Evolutionary conservation across 2,329 filamentous ascomycete species (phyloP), one percentile per base, ranked within the genome.

Genomic region (Pseudogymnoascus sp.): DNA sequence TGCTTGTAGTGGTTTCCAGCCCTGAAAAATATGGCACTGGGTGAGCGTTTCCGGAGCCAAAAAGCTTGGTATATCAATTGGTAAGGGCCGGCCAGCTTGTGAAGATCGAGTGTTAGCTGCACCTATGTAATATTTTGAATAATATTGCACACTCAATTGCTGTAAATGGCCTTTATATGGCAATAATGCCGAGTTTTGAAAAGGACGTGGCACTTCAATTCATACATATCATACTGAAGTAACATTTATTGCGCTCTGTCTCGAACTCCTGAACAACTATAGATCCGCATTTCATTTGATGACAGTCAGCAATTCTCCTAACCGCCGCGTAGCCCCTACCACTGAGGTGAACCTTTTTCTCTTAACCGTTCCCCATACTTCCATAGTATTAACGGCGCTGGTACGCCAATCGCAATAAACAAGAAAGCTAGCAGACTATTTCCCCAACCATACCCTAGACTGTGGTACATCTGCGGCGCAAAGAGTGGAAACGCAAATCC

Each of bases 331-430:
- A 36, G 5, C 11, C 33, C 33, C 33, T 36, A 14, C 33, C 33
- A 36, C 11, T 36, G 33, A 14, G 33, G 33, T 4, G 33, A 36
- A 87, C 84, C 75, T 62, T 64, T 71, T 65, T 69, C 70, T 57
- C 75, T 70, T 64, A 77, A 62, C 57, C 22, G 66, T 64, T 72
- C 73, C 15, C 75, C 75, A 62, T 70, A 76, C 18, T 66, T 69
- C 73, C 74, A 77, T 28, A 78, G 64, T 58, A 77, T 58, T 33
- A 81, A 73, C 1, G 80, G 79, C 14, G 75, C 77, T 1, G 80
- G 75, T 57, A 79, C 72, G 0, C 80, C 80, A 39, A 86, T 67
- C 0, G 68, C 79, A 22, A 85, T 71, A 0, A 77, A 79, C 22
- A 84, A 71, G 60, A 84, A 80, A 0, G 72, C 76, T 35, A 78